Evolutionary conservation across 352 stramenopile species (phyloP), one percentile per base, ranked within the genome.

Genomic region (Aphanomyces cochlioides): DNA sequence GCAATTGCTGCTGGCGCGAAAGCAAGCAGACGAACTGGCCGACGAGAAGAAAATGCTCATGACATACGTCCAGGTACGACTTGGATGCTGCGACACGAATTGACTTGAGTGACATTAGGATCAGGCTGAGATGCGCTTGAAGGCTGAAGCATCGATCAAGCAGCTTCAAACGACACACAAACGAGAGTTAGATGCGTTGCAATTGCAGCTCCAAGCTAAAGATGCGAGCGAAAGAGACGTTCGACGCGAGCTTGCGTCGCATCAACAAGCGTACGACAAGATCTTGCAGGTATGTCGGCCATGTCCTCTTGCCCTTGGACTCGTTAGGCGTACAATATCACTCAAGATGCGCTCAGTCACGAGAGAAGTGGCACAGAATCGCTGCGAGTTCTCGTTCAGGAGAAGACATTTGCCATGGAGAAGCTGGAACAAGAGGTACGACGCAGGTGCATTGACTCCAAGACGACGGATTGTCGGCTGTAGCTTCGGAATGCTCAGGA

Each of bases 21-120:
- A 56, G 4, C 73, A 76, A 36, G 69, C 78, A 36, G 69, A 76
- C 64, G 56, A 68, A 10, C 56, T 81, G 67, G 57, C 72, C 3
- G 66, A 76, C 54, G 53, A 70, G 36, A 70, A 70, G 28, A 7
- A 15, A 7, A 63, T 70, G 64, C 64, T 70, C 6, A n/a, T 70
- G 64, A 36, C 40, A 8, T 70, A 70, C 38, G 47, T 70, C 12
- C 64, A 70, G 21, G 54, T 61, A 43, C 21, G 17, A 12, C 21
- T 2, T n/a, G 1, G 7, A 58, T 36, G 8, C 8, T 19, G 50
- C 36, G 15, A 21, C 15, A 36, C 1, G 50, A 37, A 13, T 36
- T 10, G 7, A 58, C 15, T 17, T 58, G 13, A 19, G 45, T n/a
- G 37, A 12, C 2, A 37, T 17, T 61, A 61, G 34, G 64, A 70